Base-by-base conservation (phyloP, 164 flowering plant species). In the Echeveria elegans region DNA sequence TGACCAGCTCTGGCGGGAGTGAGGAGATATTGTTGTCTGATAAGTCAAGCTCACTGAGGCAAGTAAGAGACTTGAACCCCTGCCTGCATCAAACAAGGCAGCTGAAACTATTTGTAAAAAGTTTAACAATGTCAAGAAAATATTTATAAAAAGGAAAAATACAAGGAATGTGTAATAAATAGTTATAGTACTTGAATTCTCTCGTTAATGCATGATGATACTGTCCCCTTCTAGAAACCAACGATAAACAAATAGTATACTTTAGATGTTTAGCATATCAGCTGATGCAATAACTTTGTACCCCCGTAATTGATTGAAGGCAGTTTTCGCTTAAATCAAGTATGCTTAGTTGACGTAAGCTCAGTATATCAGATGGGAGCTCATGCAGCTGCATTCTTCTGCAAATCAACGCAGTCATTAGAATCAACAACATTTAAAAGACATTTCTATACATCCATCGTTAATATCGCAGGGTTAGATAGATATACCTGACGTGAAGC, bases 301-400 rank as follows among this genome's bases (percentile, higher is more conserved):
- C 97, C 96, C 76, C 80, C 26, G 96, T 87, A 71, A 91, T 76
- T 14, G 76, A 78, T 64, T 82, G 83, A 74, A 94, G 80, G 63
- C 83, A 80, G 75, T 94, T 94, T 77, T 88, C 96, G 75, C 99
- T 81, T 77, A 91, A 77, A 77, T 89, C 93, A 56, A 94, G 93
- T 77, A 94, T 81, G 66, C 76, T 83, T 61, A 94, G 77, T 37
- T 83, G 80, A 29, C 73, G 80, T 67, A 91, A 75, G 70, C 73
- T 75, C 72, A 79, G 45, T 76, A 91, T 64, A 65, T 82, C 95
- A 69, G 79, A 73, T 24, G 95, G 95, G 60, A 88, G 76, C 76
- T 83, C 93, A 52, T 61, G 71, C 59, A 91, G 76, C 65, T 77
- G 90, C 83, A 81, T 83, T 68, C 88, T 77, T 67, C 99, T 94